These are phyloP conservation scores for Nitzschia palea DNA, from an alignment of 108 stramenopile genomes.

Conservation along the genomic window DNA sequence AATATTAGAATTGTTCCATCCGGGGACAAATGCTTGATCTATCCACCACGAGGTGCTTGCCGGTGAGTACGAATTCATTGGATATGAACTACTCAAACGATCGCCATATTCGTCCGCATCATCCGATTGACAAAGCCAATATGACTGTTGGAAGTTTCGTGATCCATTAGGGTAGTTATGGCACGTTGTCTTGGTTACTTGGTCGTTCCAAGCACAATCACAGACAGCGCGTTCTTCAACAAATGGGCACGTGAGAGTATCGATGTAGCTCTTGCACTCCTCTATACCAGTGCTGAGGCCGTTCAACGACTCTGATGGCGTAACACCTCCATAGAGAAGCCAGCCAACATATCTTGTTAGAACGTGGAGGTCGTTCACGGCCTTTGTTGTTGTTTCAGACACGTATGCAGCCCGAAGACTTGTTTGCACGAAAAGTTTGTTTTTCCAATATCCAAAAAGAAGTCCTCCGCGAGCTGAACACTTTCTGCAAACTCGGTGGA, in stretches of 20 bases:
- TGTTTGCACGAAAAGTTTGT: neutral
- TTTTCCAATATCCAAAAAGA: slow-evolving; percentile 12
- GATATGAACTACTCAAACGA: slow-evolving; percentile 19
- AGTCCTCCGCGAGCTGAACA: slow-evolving; percentile 19
- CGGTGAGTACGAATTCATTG: slow-evolving; percentile 13
- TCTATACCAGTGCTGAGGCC: slow-evolving; percentile 18
- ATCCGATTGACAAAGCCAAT: slow-evolving; percentile 13
- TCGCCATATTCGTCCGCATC: slow-evolving; percentile 20
- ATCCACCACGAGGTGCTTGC: slow-evolving; percentile 31
- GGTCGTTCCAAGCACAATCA: slow-evolving; percentile 40
- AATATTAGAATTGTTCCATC: neutral
- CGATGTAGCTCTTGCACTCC: slow-evolving; percentile 24
- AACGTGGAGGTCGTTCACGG: slow-evolving; percentile 24
- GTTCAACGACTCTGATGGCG: slow-evolving; percentile 12
- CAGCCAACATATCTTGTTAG: slow-evolving; percentile 31
- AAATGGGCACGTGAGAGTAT: neutral
- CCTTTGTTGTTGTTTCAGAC: slow-evolving; percentile 4
- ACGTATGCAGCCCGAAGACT: slow-evolving; percentile 19
- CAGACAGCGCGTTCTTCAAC: slow-evolving; percentile 13
- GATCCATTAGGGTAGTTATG: slow-evolving; percentile 2
- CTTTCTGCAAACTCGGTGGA: neutral
- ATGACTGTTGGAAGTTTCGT: slow-evolving; percentile 18
- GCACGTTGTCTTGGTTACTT: neutral
- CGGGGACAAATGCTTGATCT: slow-evolving; percentile 14
- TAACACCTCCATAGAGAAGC: slow-evolving; percentile 34